Conservation (phyloP, 2,329 filamentous ascomycete species). For the Cadophora luteo-olivacea region DNA sequence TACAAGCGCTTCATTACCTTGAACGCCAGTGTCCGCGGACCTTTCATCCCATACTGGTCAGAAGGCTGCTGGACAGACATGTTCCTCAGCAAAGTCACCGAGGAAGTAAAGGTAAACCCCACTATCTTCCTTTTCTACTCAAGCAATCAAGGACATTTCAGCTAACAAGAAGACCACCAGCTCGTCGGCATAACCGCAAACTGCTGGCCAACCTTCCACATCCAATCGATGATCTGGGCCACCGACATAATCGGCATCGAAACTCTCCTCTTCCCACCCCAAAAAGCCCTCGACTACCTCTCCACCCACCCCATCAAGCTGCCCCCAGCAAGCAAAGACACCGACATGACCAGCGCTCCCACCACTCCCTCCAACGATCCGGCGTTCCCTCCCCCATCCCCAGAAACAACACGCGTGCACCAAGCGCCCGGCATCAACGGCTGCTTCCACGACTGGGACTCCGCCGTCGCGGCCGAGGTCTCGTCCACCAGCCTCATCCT, state of each 20-base stretch:
- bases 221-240: constrained; percentile 44
- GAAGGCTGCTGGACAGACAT: constrained; percentile 41
- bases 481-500: constrained; percentile 33
- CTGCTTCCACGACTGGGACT: constrained; percentile 36
- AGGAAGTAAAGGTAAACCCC: constrained; percentile 38
- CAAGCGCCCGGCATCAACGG: constrained; percentile 37
- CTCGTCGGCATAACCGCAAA: constrained; percentile 43
- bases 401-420: constrained; percentile 1
- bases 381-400: neutral
- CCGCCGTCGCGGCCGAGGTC: constrained; percentile 39
- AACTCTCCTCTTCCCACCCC: constrained; percentile 37
- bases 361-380: neutral
- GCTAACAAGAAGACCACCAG: constrained; percentile 29
- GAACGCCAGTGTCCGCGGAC: constrained; percentile 42
- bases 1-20: constrained; percentile 42
- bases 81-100: constrained; percentile 37
- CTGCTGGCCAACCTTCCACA: constrained; percentile 38
- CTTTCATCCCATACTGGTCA: constrained; percentile 41
- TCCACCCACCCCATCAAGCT: constrained; percentile 20
- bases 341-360: constrained; percentile 4
- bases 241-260: constrained; percentile 38
- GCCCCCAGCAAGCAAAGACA: constrained; percentile 18
- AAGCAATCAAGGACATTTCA: neutral
- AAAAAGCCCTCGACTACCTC: constrained; percentile 26
- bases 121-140: neutral